Evolutionary conservation across 1,139 yeast species (phyloP), one percentile per base, ranked within the genome.

Genomic region (Yamadazyma pseudoaaseri): DNA sequence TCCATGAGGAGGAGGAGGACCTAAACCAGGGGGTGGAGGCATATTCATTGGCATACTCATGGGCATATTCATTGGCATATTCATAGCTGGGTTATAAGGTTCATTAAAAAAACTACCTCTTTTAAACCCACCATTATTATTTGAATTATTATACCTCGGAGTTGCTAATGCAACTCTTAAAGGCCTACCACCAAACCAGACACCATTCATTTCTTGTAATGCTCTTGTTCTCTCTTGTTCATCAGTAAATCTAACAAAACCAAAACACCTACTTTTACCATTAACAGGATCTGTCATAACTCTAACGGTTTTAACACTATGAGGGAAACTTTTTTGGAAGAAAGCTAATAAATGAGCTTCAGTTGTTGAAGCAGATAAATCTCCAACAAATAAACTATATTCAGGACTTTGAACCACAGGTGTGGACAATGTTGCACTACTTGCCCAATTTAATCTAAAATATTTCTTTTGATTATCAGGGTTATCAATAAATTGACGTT

Each of bases 231-330:
- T 76, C 45, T 81, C 89, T 31, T 58, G 68, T 38, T 77, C 84
- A 45, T 73, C 76, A 13, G 78, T 65, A 47, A 83, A 83, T 43
- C 85, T 70, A 21, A 82, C 86, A 64, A 83, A 83, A 1, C 92
- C 92, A 57, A 81, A 83, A 41, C 90, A 84, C 49, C 86, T 72
- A 6, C 85, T 74, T 35, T 81, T 79, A 3, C 89, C 87, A 5
- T 86, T 76, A 10, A 73, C 62, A 24, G 82, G 86, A 53, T 83
- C 90, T n/a, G 84, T 74, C 80, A 83, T 81, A 15, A 83, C 83
- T 41, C 86, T 67, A 5, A 79, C 89, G 18, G 84, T 77, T 37
- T 76, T 71, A 32, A 82, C 79, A 4, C 86, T 76, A 20, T 74
- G 69, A 3, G 75, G 73, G 55, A 76, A 83, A 41, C 71, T 69